Evolutionary conservation across 2,329 filamentous ascomycete genomes (phyloP), one percentile per base, ranked within the genome.

Genomic region (Beauveria pseudobassiana): DNA sequence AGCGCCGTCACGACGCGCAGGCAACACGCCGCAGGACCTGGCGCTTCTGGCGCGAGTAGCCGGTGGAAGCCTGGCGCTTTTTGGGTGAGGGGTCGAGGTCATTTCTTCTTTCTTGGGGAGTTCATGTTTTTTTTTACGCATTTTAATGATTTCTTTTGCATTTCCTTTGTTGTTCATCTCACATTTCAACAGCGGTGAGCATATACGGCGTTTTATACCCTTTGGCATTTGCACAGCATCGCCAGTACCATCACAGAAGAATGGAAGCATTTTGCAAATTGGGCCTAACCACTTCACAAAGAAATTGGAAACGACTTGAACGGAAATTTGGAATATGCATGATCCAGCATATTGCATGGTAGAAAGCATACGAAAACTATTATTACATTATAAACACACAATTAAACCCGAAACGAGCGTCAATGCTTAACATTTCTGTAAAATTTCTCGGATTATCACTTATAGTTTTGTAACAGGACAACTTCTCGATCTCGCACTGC

Each of bases 141-240:
- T 48, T 62, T 30, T 64, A 46, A 59, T 62, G 26, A 43, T n/a
- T 63, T 3, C 26, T 51, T 59, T 49, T 51, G 58, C 24, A 3
- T 63, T 55, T 28, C 42, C 9, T 64, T 58, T 30, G n/a, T 55
- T 56, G 5, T 50, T 60, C 0, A 28, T 10, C 26, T 42, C 34
- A 49, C 40, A 55, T 56, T 46, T 43, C n/a, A 62, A 26, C 61
- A 62, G 64, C 63, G 66, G 65, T 66, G 62, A 67, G 68, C 71
- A 74, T 73, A 65, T 65, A 68, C 67, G 71, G 72, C 71, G 72
- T 73, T 74, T 63, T 72, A 73, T 74, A 74, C 71, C 71, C 72
- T 68, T 64, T 62, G 58, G 58, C 58, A 60, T 54, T 53, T 60
- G 49, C 58, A 54, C 40, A 54, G 58, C 42, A 53, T 38, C 20